Conservation (phyloP, 306 rosid genomes). For the Mimosa pudica region DNA sequence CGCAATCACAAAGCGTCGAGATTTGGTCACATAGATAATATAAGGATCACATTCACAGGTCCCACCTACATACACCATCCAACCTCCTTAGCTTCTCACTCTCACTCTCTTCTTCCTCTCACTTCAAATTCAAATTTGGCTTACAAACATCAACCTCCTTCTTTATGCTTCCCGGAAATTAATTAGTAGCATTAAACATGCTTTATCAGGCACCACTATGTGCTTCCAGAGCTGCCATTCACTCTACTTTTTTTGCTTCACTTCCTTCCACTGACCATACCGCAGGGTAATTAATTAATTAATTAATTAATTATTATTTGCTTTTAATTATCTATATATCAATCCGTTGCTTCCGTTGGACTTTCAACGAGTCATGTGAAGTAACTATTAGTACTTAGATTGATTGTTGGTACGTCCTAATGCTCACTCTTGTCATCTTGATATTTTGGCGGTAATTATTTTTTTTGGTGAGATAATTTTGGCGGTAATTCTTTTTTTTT, state of each 20-base stretch:
- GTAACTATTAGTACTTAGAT: not conserved
- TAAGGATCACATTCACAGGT: not conserved
- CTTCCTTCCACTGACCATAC: constrained; percentile 22
- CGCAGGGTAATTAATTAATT: constrained; percentile 49
- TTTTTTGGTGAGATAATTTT: not conserved
- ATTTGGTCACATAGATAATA: not conserved
- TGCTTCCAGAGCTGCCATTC: constrained; percentile 45
- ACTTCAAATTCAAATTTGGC: not conserved
- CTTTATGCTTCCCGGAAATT: not conserved
- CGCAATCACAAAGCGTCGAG: not conserved
- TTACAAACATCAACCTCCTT: not conserved
- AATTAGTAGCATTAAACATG: constrained; percentile 43
- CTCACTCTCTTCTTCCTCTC: not conserved
- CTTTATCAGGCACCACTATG: constrained; percentile 55
- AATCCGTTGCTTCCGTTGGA: constrained; percentile 1
- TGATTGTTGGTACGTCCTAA: not conserved
- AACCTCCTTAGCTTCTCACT: not conserved
- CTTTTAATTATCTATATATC: not conserved
- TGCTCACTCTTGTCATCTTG: constrained; percentile 1
- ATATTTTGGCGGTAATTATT: not conserved
- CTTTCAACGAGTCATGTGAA: not conserved
- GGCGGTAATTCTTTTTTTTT: not conserved
- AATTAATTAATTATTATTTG: too few relatives aligned
- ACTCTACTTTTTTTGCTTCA: constrained; percentile 42
- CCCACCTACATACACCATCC: not conserved